Conservation (phyloP, 768 basidiomycete genomes). For the Trametes sanguinea region DNA sequence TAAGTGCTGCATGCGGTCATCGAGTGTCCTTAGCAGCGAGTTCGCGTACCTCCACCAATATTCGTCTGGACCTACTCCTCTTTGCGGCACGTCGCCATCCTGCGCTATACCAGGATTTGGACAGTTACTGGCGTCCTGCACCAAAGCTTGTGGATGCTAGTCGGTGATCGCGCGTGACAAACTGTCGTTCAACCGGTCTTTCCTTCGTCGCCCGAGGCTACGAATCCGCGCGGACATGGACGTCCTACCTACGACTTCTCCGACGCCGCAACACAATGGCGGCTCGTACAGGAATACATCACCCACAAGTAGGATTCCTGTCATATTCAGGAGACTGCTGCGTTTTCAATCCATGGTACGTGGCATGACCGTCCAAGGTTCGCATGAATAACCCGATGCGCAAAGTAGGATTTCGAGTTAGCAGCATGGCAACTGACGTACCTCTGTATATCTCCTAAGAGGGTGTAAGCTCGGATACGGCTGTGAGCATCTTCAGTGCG, state of each 20-base stretch:
- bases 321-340: slow-evolving; percentile 78
- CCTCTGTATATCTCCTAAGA: slow-evolving; percentile 85
- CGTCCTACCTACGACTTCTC: slow-evolving; percentile 30
- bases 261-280: slow-evolving; percentile 21
- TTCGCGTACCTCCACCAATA: not conserved
- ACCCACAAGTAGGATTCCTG: slow-evolving; percentile 60
- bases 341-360: slow-evolving; percentile 87
- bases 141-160: too few species aligned
- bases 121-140: too few species aligned
- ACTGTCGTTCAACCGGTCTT: slow-evolving; percentile 2
- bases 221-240: slow-evolving; percentile 26
- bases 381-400: not conserved
- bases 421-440: slow-evolving; percentile 97
- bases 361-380: not conserved
- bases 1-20: slow-evolving; percentile 6
- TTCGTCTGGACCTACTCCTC: too few species aligned
- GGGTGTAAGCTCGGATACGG: slow-evolving; percentile 63
- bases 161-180: not conserved
- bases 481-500: not conserved
- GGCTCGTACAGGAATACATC: slow-evolving; percentile 23
- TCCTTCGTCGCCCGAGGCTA: not conserved
- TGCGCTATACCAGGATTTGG: too few species aligned
- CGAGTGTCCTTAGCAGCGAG: not conserved
- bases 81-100: too few species aligned
- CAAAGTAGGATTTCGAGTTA: slow-evolving; percentile 86